Evolutionary conservation across 495 filamentous ascomycete species (phyloP).

Genomic region (Trichoderma erinaceum): DNA sequence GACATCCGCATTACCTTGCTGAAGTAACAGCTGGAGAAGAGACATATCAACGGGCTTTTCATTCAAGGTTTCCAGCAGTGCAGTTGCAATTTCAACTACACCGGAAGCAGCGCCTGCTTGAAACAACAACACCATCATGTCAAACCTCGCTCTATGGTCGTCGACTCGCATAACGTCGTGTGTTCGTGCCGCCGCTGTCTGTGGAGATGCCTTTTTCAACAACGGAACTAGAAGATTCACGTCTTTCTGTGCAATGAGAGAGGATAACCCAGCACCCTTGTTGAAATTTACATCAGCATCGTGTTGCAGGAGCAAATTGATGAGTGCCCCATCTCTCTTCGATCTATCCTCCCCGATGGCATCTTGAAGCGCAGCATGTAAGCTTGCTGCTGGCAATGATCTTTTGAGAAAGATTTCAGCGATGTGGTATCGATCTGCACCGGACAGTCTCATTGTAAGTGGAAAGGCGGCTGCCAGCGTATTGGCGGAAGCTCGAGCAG

Average conservation of each 20-base stretch:
- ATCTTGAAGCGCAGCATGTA: slow-evolving; percentile 36
- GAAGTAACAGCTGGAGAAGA: slow-evolving; percentile 33
- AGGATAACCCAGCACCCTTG: slow-evolving; percentile 35
- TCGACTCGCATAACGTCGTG: slow-evolving; percentile 32
- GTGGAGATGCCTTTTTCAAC: slow-evolving; percentile 32
- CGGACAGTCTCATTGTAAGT: slow-evolving; percentile 26
- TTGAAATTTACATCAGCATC: slow-evolving; percentile 42
- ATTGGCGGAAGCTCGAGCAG: slow-evolving; percentile 32
- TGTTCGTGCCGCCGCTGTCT: slow-evolving; percentile 32
- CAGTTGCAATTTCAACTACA: slow-evolving; percentile 30
- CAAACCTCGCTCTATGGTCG: slow-evolving; percentile 27
- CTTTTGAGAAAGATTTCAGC: slow-evolving; percentile 35
- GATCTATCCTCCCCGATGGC: slow-evolving; percentile 38
- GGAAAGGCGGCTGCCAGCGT: slow-evolving; percentile 38
- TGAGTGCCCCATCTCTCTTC: slow-evolving; percentile 35
- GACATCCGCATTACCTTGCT: slow-evolving; percentile 38
- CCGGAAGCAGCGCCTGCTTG: slow-evolving; percentile 32
- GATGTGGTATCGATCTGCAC: slow-evolving; percentile 33
- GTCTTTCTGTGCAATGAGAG: slow-evolving; percentile 36
- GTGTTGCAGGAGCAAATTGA: slow-evolving; percentile 37
- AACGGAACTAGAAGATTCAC: slow-evolving; percentile 30
- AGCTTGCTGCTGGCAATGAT: slow-evolving; percentile 29
- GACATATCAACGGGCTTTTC: slow-evolving; percentile 32
- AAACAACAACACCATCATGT: slow-evolving; percentile 37
- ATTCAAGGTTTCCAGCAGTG: slow-evolving; percentile 28